phyloP scores from a whole-genome alignment of 768 basidiomycete genomes.

The Auricularia sp. region DNA sequence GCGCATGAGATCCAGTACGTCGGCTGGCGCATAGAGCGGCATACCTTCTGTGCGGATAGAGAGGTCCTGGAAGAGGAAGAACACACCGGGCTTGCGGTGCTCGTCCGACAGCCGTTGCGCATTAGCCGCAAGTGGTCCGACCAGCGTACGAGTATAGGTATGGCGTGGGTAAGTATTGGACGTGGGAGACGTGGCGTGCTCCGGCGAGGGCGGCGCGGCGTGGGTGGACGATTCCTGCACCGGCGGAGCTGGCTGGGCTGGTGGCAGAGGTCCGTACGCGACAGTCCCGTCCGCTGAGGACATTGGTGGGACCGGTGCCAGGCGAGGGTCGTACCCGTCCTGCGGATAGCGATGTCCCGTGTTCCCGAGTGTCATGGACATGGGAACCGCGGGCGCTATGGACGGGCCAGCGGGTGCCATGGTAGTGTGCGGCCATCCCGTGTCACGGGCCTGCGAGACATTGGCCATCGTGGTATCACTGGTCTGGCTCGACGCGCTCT shows the following conservation, averaged over 20 bases:
- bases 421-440: not conserved
- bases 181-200: not conserved
- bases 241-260: not conserved
- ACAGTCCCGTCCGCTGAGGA: not conserved
- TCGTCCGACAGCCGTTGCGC: constrained; percentile 79
- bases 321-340: not conserved
- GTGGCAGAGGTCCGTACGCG: not conserved
- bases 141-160: constrained; percentile 74
- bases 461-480: not conserved
- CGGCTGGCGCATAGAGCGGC: not conserved
- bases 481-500: not conserved
- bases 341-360: not conserved
- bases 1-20: no score
- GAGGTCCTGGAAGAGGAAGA: constrained; percentile 91
- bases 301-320: not conserved
- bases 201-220: not conserved
- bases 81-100: constrained; percentile 77
- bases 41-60: constrained; percentile 88
- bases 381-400: not conserved
- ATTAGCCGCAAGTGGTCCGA: constrained; percentile 80
- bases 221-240: not conserved
- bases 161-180: not conserved
- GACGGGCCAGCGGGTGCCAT: not conserved
- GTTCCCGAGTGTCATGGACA: not conserved
- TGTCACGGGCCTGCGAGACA: not conserved